Base-by-base conservation (phyloP, 768 basidiomycete genomes). In the Pleurotus giganteus region DNA sequence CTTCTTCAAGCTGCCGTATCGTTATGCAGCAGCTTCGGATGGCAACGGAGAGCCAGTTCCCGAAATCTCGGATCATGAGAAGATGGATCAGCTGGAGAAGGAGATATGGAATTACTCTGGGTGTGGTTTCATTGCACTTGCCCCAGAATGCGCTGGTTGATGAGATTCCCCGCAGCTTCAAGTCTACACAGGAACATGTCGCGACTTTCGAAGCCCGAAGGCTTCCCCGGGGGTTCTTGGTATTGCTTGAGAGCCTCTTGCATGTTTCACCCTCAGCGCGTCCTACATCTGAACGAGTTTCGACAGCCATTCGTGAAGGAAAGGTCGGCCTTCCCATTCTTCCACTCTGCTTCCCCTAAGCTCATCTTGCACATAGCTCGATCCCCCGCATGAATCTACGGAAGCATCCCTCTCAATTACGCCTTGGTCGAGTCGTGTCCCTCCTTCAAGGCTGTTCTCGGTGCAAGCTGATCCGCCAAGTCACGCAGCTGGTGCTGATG, bases 1-100 rank as follows among this genome's bases (percentile, higher is more conserved):
- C 1, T 98, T 97, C 73, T 94, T 98, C 72, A 82, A 83, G 29
- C 70, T 96, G 17, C 95, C 96, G 0, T 98, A 94, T 64, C 79
- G 76, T 15, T 85, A 91, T 59, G 85, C 88, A 1, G 74, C 84
- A 1, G 79, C 79, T 36, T 82, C 81, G 0, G 83, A 82, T 53
- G 32, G 46, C 17, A 34, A 77, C 44, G 77, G 72, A 2, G 70
- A 73, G 34, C 64, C 71, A 0, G 63, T 71, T 15, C 74, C 74
- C 37, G 65, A 61, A 9, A 64, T 66, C 45, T 77, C 78, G 9
- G 86, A 86, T 39, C 69, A 59, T 0, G 85, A 87, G 12, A 88
- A 89, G 61, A 78, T 90, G 73, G 79, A 83, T 36, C 72, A 71
- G 42, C 71, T 98, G 32, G 87, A 91, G 61, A 75, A 74, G 46